A percentile compares a stretch with the other conserved stretches of the same genome.
Evolutionary conservation across 2,329 filamentous ascomycete genomes (phyloP).

Genomic region (Colletotrichum aenigma): DNA sequence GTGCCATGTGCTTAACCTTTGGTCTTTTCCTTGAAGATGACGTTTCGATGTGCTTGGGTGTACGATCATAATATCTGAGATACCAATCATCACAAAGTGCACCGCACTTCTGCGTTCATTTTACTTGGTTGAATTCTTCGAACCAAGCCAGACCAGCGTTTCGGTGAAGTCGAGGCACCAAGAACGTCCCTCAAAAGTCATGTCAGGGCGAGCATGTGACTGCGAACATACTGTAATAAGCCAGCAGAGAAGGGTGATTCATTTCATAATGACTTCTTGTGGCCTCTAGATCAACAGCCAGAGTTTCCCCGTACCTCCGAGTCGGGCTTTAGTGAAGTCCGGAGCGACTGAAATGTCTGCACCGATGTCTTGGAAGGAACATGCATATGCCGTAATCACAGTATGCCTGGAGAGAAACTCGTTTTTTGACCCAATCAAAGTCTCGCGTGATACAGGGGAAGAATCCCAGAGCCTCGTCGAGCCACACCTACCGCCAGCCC

Average conservation of each 20-base stretch:
- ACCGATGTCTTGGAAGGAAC: background rate
- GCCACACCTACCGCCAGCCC: background rate
- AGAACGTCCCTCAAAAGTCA: background rate
- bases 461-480: background rate
- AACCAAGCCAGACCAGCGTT: background rate
- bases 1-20: no score
- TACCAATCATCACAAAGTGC: no score
- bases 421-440: background rate
- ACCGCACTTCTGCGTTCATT: no score
- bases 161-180: background rate
- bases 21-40: no score
- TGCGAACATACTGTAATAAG: background rate
- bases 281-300: background rate
- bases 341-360: background rate
- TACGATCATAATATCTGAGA: no score
- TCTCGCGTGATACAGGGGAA: background rate
- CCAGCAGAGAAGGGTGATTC: no score
- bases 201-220: background rate
- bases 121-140: no score
- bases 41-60: no score
- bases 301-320: background rate
- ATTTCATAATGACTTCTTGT: background rate
- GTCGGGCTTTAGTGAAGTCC: background rate
- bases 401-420: background rate
- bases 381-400: background rate